Evolutionary conservation across 305 asterid species (phyloP).

Genomic region (Rubia balearica): DNA sequence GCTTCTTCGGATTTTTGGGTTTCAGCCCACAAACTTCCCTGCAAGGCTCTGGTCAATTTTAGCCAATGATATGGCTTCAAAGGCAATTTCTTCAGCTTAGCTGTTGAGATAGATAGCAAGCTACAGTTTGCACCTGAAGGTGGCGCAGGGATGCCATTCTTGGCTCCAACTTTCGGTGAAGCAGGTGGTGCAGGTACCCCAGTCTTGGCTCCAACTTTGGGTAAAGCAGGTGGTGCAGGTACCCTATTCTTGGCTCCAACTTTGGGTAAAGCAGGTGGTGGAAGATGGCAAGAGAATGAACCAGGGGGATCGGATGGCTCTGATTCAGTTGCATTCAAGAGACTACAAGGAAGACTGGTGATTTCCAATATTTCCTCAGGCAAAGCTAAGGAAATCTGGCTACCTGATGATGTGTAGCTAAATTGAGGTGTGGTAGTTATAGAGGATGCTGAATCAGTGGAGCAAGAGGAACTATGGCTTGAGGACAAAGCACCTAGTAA

Average conservation of each 20-base stretch:
- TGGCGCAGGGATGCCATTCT: slow-evolving; percentile 22
- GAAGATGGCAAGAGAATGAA: slow-evolving; percentile 18
- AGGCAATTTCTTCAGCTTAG: slow-evolving; percentile 37
- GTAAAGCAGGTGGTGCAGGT: slow-evolving; percentile 29
- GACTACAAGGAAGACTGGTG: slow-evolving; percentile 11
- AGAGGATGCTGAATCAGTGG: slow-evolving; percentile 13
- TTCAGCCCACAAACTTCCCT: slow-evolving; percentile 91
- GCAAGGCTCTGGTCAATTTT: slow-evolving; percentile 70
- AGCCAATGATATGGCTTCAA: slow-evolving; percentile 89
- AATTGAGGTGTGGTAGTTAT: slow-evolving; percentile 18
- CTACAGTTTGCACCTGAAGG: slow-evolving; percentile 44
- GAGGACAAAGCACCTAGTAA: slow-evolving; percentile 23
- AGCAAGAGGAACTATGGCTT: slow-evolving; percentile 9
- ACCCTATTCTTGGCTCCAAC: slow-evolving; percentile 19
- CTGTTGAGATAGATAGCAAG: slow-evolving; percentile 27
- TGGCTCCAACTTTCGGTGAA: slow-evolving; percentile 27
- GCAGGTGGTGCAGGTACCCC: slow-evolving; percentile 31
- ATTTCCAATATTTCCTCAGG: neutral
- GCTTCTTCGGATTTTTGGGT: slow-evolving; percentile 70
- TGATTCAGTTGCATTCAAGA: slow-evolving; percentile 7
- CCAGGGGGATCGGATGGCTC: slow-evolving; percentile 7
- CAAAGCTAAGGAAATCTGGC: slow-evolving; percentile 12
- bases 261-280: slow-evolving; percentile 33
- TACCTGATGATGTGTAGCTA: slow-evolving; percentile 9
- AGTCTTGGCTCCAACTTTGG: slow-evolving; percentile 24